These are phyloP conservation scores for Asparagopsis taxiformis DNA, from an alignment of 31 red algal genomes.

Conservation along the genomic window DNA sequence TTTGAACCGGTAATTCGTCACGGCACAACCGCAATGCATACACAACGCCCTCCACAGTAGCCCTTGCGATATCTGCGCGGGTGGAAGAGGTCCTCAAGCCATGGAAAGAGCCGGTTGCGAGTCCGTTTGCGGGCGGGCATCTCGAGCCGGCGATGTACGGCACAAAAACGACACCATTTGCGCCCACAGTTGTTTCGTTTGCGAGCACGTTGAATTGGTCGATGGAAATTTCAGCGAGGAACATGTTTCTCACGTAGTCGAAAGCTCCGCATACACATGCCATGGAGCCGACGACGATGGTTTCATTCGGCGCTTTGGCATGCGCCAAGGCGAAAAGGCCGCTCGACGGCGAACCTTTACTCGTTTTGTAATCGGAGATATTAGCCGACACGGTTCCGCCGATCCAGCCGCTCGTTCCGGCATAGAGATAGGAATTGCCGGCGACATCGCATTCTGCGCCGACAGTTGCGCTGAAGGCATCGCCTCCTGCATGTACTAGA, in stretches of 20 bases:
- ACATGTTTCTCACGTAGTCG: background rate
- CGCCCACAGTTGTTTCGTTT: background rate
- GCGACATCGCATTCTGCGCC: slow-evolving; percentile 44
- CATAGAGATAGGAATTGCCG: slow-evolving; percentile 45
- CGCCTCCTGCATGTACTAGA: slow-evolving; percentile 71
- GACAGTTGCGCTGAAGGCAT: slow-evolving; percentile 54
- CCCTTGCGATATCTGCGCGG: background rate
- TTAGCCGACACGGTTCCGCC: slow-evolving; percentile 15
- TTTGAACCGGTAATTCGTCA: background rate
- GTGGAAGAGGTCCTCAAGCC: background rate
- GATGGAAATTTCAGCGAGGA: background rate
- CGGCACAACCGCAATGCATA: background rate
- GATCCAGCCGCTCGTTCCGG: slow-evolving; percentile 66
- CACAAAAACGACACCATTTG: background rate
- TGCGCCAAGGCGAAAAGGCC: background rate
- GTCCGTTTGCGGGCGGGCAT: background rate
- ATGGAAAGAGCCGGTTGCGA: background rate
- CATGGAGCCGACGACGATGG: background rate
- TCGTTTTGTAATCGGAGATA: background rate
- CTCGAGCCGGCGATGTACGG: background rate
- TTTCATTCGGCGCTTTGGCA: background rate
- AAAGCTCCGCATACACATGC: background rate
- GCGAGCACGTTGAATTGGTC: background rate
- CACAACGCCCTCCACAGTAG: background rate
- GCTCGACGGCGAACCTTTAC: background rate